Conservation (phyloP, 2,329 filamentous ascomycete genomes). For the Karstenula rhodostoma region DNA sequence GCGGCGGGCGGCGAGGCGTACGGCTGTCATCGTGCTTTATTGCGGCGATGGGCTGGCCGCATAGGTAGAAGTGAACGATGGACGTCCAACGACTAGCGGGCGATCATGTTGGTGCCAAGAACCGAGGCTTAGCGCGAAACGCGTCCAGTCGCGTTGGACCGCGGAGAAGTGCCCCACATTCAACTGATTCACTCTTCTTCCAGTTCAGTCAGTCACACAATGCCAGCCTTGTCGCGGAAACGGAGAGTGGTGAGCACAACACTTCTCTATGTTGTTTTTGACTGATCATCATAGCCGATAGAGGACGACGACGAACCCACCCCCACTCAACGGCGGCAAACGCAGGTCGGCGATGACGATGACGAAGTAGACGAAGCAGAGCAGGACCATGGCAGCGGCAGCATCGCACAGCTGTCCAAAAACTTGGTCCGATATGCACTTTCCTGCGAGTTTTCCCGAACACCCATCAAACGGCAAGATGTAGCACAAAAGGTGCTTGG, state of each 20-base stretch:
- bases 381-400: slow-evolving; percentile 35
- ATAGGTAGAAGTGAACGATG: slow-evolving; percentile 6
- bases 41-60: slow-evolving; percentile 13
- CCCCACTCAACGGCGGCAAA: slow-evolving; percentile 27
- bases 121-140: slow-evolving; percentile 15
- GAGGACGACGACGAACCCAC: slow-evolving; percentile 29
- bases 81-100: slow-evolving; percentile 13
- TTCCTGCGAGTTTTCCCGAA: slow-evolving; percentile 66
- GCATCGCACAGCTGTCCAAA: slow-evolving; percentile 61
- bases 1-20: slow-evolving; percentile 41
- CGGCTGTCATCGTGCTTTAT: slow-evolving; percentile 37
- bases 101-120: slow-evolving; percentile 34
- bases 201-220: not conserved
- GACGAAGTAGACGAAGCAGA: slow-evolving; percentile 28
- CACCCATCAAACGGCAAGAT: slow-evolving; percentile 65
- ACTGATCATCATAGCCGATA: slow-evolving; percentile 22
- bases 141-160: slow-evolving; percentile 24
- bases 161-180: slow-evolving; percentile 11
- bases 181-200: not conserved
- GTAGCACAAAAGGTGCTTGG: slow-evolving; percentile 75
- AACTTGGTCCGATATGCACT: slow-evolving; percentile 69
- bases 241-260: slow-evolving; percentile 19
- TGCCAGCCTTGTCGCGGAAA: slow-evolving; percentile 22
- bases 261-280: not conserved
- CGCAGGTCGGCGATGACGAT: slow-evolving; percentile 29